phyloP scores from a whole-genome alignment of 257 asterid genomes.

The Schizonepeta tenuifolia region DNA sequence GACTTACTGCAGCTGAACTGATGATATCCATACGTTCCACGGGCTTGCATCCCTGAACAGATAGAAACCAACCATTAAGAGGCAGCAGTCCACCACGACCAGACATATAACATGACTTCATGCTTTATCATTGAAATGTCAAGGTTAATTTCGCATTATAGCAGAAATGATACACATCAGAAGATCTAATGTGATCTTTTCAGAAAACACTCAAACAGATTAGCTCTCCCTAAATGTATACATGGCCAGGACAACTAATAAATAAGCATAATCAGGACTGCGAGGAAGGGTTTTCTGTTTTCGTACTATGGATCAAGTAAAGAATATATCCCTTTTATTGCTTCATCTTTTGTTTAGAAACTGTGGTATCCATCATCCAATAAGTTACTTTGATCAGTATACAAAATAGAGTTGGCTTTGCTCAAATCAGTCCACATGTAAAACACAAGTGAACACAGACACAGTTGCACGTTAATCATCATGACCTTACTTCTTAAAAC shows the following conservation, averaged over 20 bases:
- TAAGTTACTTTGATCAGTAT: neutral
- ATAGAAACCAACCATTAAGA: constrained; percentile 10
- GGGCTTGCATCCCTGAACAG: constrained; percentile 89
- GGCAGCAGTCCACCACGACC: neutral
- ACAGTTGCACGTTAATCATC: neutral
- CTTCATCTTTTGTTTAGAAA: neutral
- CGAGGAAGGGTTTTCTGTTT: neutral
- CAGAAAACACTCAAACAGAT: neutral
- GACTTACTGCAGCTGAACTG: constrained; percentile 74
- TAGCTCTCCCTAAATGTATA: neutral
- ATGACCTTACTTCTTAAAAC: neutral
- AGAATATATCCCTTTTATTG: neutral
- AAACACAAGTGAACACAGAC: neutral
- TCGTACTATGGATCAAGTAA: neutral
- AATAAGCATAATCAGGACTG: neutral
- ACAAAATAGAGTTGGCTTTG: neutral
- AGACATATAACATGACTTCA: neutral
- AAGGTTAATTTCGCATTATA: neutral
- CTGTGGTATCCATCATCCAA: neutral
- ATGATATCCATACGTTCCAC: constrained; percentile 62
- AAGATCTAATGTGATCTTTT: neutral
- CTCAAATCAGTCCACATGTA: neutral
- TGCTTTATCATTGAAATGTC: neutral
- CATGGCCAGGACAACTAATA: neutral
- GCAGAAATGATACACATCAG: neutral